Evolutionary conservation across 495 filamentous ascomycete genomes (phyloP).

Genomic region (Hypoxylon subgilvum): DNA sequence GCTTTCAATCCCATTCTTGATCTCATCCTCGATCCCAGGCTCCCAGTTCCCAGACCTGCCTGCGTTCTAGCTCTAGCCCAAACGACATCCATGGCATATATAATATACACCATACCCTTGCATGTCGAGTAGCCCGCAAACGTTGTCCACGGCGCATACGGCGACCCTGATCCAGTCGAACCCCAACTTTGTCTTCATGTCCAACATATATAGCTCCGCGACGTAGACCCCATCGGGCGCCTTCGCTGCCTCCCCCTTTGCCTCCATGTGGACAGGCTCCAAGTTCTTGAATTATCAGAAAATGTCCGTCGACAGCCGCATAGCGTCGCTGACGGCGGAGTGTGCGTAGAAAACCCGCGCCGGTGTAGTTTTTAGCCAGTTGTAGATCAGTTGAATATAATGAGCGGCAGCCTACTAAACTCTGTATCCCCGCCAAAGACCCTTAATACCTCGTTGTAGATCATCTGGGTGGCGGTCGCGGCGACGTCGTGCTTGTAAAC

Average conservation of each 20-base stretch:
- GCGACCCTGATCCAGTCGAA: conserved; percentile 24
- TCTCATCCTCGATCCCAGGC: too few relatives aligned
- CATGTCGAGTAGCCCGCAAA: conserved; percentile 21
- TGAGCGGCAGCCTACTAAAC: conserved; percentile 7
- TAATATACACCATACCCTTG: too few relatives aligned
- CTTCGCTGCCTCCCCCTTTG: neutral
- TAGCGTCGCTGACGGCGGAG: conserved; percentile 12
- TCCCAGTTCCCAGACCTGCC: too few relatives aligned
- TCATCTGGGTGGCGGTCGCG: neutral
- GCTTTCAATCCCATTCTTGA: too few relatives aligned
- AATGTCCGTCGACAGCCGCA: conserved; percentile 9
- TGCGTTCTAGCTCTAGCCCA: too few relatives aligned
- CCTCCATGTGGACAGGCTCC: conserved; percentile 3
- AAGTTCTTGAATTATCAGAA: conserved; percentile 17
- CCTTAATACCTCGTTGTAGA: neutral
- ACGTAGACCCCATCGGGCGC: neutral
- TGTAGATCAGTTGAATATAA: conserved; percentile 14
- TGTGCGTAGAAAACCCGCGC: conserved; percentile 11
- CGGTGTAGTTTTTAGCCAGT: conserved; percentile 23
- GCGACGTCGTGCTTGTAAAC: too few relatives aligned
- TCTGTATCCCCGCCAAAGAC: conserved; percentile 3
- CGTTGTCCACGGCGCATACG: conserved; percentile 19
- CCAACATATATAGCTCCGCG: conserved; percentile 12
- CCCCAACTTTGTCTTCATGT: conserved; percentile 12
- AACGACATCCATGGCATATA: too few relatives aligned